phyloP scores from a whole-genome alignment of 345 rosid species.

The Populus ilicifolia region DNA sequence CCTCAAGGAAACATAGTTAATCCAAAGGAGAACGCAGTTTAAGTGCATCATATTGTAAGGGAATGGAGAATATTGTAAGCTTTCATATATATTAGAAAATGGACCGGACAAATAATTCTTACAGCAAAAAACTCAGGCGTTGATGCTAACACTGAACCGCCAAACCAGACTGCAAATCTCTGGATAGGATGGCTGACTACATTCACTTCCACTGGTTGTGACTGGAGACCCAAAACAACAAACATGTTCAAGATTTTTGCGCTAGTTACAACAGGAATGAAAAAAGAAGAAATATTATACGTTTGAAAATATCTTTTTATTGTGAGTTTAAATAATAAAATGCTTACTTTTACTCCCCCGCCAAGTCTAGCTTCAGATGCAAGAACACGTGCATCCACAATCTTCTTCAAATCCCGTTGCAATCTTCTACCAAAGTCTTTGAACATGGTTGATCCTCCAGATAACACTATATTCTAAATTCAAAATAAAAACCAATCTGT shows the following conservation, averaged over 20 bases:
- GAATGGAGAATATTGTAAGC: neutral
- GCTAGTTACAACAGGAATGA: neutral
- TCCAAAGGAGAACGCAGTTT: neutral
- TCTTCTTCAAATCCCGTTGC: constrained; percentile 93
- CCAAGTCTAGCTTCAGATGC: constrained; percentile 76
- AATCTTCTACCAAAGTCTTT: constrained; percentile 95
- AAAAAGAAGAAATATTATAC: neutral
- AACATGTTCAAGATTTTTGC: constrained; percentile 1
- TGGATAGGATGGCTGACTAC: constrained; percentile 96
- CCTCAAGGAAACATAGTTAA: neutral
- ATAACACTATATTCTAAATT: constrained; percentile 83
- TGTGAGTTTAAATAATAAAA: neutral
- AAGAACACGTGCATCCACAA: constrained; percentile 86
- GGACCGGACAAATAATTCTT: constrained; percentile 19
- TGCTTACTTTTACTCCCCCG: constrained; percentile 65
- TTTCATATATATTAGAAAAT: constrained; percentile 1
- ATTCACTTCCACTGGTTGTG: constrained; percentile 92
- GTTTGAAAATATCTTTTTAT: neutral
- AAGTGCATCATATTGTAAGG: neutral
- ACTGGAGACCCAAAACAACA: constrained; percentile 30
- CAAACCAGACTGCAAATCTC: constrained; percentile 98
- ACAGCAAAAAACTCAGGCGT: constrained; percentile 94
- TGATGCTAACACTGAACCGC: constrained; percentile 96
- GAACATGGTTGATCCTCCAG: constrained; percentile 99
- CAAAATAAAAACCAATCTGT: constrained; percentile 12